These are phyloP conservation scores for Cryoendolithus antarcticus DNA, from an alignment of 2,329 filamentous ascomycete species.

Conservation along the genomic window DNA sequence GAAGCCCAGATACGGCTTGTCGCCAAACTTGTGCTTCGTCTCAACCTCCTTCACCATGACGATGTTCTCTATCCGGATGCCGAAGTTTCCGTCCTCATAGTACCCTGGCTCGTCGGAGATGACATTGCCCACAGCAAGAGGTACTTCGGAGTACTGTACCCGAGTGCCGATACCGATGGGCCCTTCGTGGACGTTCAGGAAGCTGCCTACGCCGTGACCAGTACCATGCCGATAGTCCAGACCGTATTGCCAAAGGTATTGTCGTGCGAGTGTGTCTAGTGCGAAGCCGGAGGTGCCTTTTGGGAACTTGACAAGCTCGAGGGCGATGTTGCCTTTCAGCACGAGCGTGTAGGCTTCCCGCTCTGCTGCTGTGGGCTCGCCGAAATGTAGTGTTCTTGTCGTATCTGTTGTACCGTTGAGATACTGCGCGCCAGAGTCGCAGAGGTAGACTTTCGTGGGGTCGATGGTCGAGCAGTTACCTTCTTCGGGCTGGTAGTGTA, in stretches of 20 bases:
- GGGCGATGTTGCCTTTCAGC: conserved; percentile 81
- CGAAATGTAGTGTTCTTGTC: conserved; percentile 86
- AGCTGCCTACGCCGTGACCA: conserved; percentile 90
- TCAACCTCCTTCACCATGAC: conserved; percentile 81
- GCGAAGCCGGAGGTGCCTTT: conserved; percentile 93
- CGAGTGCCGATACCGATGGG: conserved; percentile 92
- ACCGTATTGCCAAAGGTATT: conserved; percentile 85
- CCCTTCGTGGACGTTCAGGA: conserved; percentile 91
- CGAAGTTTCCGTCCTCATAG: conserved; percentile 91
- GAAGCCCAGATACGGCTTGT: conserved; percentile 88
- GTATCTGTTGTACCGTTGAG: conserved; percentile 92
- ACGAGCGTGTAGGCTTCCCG: conserved; percentile 87
- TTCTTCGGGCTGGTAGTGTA: conserved; percentile 85
- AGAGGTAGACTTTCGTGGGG: conserved; percentile 76
- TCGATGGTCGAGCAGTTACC: conserved; percentile 75
- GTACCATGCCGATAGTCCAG: conserved; percentile 95
- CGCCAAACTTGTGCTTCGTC: conserved; percentile 78
- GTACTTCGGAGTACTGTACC: conserved; percentile 80
- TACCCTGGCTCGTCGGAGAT: conserved; percentile 91
- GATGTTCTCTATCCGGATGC: conserved; percentile 93
- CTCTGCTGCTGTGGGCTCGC: conserved; percentile 69
- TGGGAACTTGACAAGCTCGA: conserved; percentile 79
- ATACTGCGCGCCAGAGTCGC: conserved; percentile 95
- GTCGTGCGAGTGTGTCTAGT: conserved; percentile 74
- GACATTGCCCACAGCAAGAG: conserved; percentile 83